Percentiles rank a stretch among this genome's conserved stretches.
These are phyloP conservation scores for Trametes meyenii DNA, from an alignment of 768 basidiomycete species.

Conservation along the genomic window DNA sequence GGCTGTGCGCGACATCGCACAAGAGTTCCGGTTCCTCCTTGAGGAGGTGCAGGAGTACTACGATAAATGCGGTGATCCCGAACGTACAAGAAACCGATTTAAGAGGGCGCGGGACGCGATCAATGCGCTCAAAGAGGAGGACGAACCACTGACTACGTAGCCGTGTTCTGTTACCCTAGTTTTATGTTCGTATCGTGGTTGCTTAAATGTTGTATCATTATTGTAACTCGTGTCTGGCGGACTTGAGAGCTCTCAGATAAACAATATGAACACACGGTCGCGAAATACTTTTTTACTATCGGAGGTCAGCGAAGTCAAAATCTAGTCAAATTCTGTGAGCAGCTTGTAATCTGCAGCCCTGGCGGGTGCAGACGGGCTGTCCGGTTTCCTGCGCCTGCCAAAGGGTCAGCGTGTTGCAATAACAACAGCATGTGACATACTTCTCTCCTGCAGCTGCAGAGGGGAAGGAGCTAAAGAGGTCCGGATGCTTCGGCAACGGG, in stretches of 20 bases:
- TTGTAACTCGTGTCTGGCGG: neutral
- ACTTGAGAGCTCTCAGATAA: neutral
- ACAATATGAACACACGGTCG: neutral
- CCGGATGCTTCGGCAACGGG: constrained; percentile 93
- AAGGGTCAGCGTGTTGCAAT: neutral
- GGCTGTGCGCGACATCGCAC: constrained; percentile 65
- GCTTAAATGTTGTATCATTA: constrained; percentile 11
- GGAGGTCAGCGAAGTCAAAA: neutral
- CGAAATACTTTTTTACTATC: neutral
- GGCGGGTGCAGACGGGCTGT: constrained; percentile 80
- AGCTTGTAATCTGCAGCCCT: constrained; percentile 70
- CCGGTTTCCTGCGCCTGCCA: constrained; percentile 71
- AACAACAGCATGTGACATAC: constrained; percentile 48
- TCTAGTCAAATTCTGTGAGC: constrained; percentile 61
- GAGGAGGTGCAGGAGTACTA: constrained; percentile 82
- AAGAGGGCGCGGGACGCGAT: constrained; percentile 62
- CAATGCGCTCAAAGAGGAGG: constrained; percentile 26
- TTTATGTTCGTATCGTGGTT: neutral
- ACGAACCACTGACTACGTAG: constrained; percentile 5
- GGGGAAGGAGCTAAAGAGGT: constrained; percentile 94
- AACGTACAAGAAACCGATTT: constrained; percentile 64
- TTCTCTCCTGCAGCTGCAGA: constrained; percentile 96
- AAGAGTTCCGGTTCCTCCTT: constrained; percentile 67
- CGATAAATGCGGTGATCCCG: constrained; percentile 72
- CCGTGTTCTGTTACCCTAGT: neutral